A percentile compares a stretch with the other conserved stretches of the same genome.
Conservation (phyloP, 208 protist genomes). For the Blechomonas ayalai region DNA sequence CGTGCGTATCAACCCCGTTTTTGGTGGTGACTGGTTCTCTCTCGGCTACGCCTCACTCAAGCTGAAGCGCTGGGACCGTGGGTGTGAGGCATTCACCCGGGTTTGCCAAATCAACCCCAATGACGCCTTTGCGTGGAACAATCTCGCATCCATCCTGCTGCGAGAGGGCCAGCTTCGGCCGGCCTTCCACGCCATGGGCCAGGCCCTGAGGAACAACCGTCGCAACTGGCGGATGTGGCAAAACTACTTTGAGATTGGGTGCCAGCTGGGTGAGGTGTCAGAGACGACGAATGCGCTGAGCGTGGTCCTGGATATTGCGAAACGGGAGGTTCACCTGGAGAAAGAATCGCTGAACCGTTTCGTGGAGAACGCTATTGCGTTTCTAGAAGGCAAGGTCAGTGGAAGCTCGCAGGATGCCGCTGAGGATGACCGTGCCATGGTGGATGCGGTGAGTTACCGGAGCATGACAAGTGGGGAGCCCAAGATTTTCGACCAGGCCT, state of each 20-base stretch:
- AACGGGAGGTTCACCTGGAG: conserved; percentile 63
- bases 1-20: conserved; percentile 81
- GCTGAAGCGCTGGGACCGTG: conserved; percentile 54
- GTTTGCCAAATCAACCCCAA: conserved; percentile 86
- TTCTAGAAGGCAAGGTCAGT: conserved; percentile 64
- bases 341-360: conserved; percentile 52
- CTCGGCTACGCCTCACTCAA: conserved; percentile 80
- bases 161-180: conserved; percentile 67
- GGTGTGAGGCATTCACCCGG: conserved; percentile 82
- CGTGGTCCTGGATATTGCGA: conserved; percentile 69
- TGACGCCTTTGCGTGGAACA: conserved; percentile 90
- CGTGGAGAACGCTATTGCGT: conserved; percentile 71
- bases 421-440: conserved; percentile 7
- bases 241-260: conserved; percentile 88
- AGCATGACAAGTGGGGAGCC: conserved; percentile 13
- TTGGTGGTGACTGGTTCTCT: conserved; percentile 90
- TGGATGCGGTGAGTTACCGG: conserved; percentile 9
- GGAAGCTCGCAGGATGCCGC: conserved; percentile 30
- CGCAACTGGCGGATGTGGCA: conserved; percentile 90
- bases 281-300: conserved; percentile 78
- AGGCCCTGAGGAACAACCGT: conserved; percentile 80
- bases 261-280: conserved; percentile 75
- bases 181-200: conserved; percentile 87
- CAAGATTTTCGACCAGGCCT: conserved; percentile 1
- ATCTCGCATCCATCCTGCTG: conserved; percentile 82